These are phyloP conservation scores for Penicillium robsamsonii DNA, from an alignment of 495 filamentous ascomycete species.

Conservation along the genomic window DNA sequence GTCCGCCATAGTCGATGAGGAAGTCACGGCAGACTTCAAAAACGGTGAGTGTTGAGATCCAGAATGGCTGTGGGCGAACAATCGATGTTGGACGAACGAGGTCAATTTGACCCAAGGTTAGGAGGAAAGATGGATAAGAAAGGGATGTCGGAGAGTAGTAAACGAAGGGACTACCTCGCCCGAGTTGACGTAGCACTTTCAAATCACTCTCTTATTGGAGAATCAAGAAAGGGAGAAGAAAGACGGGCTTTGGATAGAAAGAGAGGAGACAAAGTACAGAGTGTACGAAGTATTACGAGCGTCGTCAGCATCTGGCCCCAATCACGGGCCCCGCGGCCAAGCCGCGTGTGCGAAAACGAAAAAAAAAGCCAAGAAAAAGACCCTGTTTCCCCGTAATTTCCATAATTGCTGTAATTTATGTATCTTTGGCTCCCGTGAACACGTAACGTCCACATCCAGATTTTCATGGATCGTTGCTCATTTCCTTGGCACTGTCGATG, in stretches of 20 bases:
- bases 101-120: conserved; percentile 18
- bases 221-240: conserved; percentile 11
- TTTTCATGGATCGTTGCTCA: conserved; percentile 6
- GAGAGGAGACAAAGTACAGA: conserved; percentile 7
- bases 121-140: conserved; percentile 9
- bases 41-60: conserved; percentile 17
- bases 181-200: conserved; percentile 14
- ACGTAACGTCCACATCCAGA: conserved; percentile 18
- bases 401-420: conserved; percentile 2
- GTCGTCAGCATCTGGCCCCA: conserved; percentile 49
- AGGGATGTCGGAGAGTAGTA: conserved; percentile 14
- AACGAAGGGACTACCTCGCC: conserved; percentile 16
- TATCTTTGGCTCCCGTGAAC: conserved; percentile 21
- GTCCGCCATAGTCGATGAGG: conserved; percentile 41
- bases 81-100: conserved; percentile 11
- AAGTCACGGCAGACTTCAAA: conserved; percentile 27
- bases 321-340: conserved; percentile 43
- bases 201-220: conserved; percentile 1
- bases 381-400: conserved; percentile 26
- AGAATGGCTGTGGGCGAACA: conserved; percentile 15
- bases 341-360: conserved; percentile 44
- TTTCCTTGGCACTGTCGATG: conserved; percentile 4
- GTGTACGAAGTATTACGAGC: conserved; percentile 34
- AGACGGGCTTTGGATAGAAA: conserved; percentile 12
- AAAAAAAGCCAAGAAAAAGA: conserved; percentile 34